Evolutionary conservation across 2,329 filamentous ascomycete species (phyloP).

Genomic region (Diaporthe vaccinii): DNA sequence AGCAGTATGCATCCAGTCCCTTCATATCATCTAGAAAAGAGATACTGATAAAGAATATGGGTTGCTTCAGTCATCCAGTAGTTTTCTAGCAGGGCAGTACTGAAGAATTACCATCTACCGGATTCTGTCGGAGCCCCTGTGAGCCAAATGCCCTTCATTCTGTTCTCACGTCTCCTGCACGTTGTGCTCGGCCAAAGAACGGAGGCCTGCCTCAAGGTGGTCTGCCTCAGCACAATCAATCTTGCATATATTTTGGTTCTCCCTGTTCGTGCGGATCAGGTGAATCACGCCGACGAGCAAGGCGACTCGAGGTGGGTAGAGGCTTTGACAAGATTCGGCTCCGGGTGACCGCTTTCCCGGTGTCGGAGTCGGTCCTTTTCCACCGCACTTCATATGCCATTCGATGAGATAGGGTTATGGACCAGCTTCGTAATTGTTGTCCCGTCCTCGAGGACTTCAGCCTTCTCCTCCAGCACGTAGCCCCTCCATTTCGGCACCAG

Average conservation of each 20-base stretch:
- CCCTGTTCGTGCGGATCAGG: too few relatives aligned
- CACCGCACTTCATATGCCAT: not conserved
- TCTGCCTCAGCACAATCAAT: not conserved
- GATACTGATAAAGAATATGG: too few relatives aligned
- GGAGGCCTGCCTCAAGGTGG: not conserved
- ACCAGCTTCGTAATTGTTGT: conserved; percentile 10
- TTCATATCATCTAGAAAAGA: too few relatives aligned
- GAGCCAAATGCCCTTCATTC: not conserved
- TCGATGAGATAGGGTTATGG: not conserved
- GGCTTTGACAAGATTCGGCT: not conserved
- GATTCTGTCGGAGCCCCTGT: not conserved
- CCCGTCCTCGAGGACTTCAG: not conserved
- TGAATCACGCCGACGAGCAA: not conserved
- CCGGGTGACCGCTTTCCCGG: not conserved
- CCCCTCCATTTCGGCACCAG: not conserved
- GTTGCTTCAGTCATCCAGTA: not conserved
- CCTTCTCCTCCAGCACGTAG: not conserved
- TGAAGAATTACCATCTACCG: not conserved
- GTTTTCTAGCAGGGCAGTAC: not conserved
- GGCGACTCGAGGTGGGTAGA: not conserved
- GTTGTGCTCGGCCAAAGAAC: not conserved
- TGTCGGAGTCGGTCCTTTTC: too few relatives aligned
- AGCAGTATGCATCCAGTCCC: too few relatives aligned
- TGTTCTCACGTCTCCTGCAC: not conserved
- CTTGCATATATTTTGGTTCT: not conserved